Conservation (phyloP, 768 basidiomycete species). For the Serendipita sp. region DNA sequence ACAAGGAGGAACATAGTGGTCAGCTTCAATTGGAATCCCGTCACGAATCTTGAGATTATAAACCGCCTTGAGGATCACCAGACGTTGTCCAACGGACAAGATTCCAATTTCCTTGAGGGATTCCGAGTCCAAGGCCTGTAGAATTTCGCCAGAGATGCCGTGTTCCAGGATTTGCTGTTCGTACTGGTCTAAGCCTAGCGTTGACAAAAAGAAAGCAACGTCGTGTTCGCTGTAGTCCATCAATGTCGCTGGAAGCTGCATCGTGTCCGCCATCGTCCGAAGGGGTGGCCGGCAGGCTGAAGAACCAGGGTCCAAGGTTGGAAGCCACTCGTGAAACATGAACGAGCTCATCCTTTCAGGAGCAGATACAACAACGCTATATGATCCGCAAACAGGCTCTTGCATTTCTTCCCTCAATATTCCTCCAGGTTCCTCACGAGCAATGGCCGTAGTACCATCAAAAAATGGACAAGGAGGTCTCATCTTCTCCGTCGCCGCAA, state of each 20-base stretch:
- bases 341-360: not conserved
- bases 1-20: conserved; percentile 84
- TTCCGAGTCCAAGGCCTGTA: conserved; percentile 71
- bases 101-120: conserved; percentile 76
- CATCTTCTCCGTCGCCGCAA: conserved; percentile 68
- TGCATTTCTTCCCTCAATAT: conserved; percentile 81
- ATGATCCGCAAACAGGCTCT: conserved; percentile 30
- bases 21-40: conserved; percentile 64
- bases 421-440: conserved; percentile 45
- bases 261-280: conserved; percentile 16
- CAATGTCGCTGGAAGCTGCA: conserved; percentile 19
- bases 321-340: not conserved
- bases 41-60: conserved; percentile 78
- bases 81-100: conserved; percentile 75
- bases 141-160: conserved; percentile 78
- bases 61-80: conserved; percentile 81
- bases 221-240: conserved; percentile 59
- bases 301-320: not conserved
- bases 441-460: conserved; percentile 52
- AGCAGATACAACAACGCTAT: conserved; percentile 5
- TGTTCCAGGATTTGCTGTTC: conserved; percentile 70
- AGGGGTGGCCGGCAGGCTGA: conserved; percentile 11
- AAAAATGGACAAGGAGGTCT: conserved; percentile 63
- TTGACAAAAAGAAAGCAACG: conserved; percentile 16
- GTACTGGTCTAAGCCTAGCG: conserved; percentile 73